Evolutionary conservation across 176 grass and related monocot species (phyloP).

Genomic region (Musa beccarii): DNA sequence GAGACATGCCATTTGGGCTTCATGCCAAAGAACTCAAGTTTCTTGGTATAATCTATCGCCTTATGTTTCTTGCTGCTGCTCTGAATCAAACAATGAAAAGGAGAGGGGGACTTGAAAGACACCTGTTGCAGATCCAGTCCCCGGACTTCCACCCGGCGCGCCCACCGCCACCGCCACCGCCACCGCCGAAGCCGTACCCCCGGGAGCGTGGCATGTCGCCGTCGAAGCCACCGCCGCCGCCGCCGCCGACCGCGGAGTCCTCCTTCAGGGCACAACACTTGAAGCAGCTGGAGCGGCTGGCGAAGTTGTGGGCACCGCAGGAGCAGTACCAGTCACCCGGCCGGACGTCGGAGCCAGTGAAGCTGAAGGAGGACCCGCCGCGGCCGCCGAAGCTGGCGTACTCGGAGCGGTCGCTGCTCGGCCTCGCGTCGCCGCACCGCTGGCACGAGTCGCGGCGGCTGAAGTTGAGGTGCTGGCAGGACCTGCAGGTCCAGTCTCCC

Average conservation of each 20-base stretch:
- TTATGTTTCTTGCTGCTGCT: too few relatives aligned
- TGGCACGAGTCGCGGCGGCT: slow-evolving; percentile 94
- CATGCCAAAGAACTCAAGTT: too few relatives aligned
- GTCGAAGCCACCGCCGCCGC: slow-evolving; percentile 37
- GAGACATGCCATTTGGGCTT: too few relatives aligned
- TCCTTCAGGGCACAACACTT: slow-evolving; percentile 82
- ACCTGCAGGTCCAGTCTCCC: slow-evolving; percentile 97
- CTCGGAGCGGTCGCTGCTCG: slow-evolving; percentile 42
- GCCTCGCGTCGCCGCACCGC: slow-evolving; percentile 64
- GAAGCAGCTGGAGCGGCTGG: slow-evolving; percentile 95
- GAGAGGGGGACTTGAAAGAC: too few relatives aligned
- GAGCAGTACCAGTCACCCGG: slow-evolving; percentile 95
- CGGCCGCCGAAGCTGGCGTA: slow-evolving; percentile 48
- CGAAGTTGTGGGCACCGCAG: slow-evolving; percentile 95
- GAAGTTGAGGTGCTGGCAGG: slow-evolving; percentile 98
- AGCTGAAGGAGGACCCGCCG: slow-evolving; percentile 53
- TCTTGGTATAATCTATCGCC: too few relatives aligned
- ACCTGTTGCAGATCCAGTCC: slow-evolving; percentile 16
- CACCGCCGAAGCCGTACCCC: slow-evolving; percentile 48
- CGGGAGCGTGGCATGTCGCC: slow-evolving; percentile 60
- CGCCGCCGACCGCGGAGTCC: slow-evolving; percentile 43
- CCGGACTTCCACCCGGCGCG: slow-evolving; percentile 92
- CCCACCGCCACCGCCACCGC: slow-evolving; percentile 19
- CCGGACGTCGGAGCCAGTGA: slow-evolving; percentile 67
- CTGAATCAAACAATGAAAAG: too few relatives aligned